Base-by-base conservation (phyloP, 352 stramenopile species). In the Peronospora tabacina region DNA sequence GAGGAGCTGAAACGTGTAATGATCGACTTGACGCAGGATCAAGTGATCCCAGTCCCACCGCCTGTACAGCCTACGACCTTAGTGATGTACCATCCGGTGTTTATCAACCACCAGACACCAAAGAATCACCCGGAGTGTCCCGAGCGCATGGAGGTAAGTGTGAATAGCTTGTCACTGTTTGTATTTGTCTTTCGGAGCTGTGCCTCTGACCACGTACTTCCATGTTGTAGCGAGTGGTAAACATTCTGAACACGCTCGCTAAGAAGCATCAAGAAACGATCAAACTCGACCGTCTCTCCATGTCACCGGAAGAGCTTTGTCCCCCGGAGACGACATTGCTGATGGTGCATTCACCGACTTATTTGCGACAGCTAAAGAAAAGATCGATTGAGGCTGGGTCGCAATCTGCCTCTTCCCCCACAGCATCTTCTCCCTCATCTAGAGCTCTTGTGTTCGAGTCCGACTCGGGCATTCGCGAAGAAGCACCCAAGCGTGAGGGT, bases 301-400 rank as follows among this genome's bases (percentile, higher is more conserved):
- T 75, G 44, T 78, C 74, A n/a, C 76, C 78, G 11, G 74, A 87
- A 41, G 72, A 89, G 28, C 58, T 92, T 10, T 83, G 78, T 22
- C 81, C 81, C 2, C 68, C 78, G 1, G 78, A 92, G 42, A 87
- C 76, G 5, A 87, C 72, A 19, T 63, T 92, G 17, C 49, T 90
- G 22, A 80, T 87, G 46, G 81, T 92, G n/a, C 81, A 92, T 41
- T 88, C 81, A 0, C 76, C 81, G n/a, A 74, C 77, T 20, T 92
- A 92, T 41, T 59, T 92, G 49, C 52, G 79, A 5, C 81, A 87
- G 33, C 49, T 92, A 19, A 87, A 85, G 46, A 66, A 87, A 39
- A 70, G 78, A 20, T 63, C 75, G 6, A 64, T 68, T 4, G 77
- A 87, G 47, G 81, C 76, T 22, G 70, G 56, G 24, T 64, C 59